A percentile compares a stretch with the other conserved stretches of the same genome.
Evolutionary conservation across 176 grass and related monocot genomes (phyloP).

Genomic region (Phragmites australis): DNA sequence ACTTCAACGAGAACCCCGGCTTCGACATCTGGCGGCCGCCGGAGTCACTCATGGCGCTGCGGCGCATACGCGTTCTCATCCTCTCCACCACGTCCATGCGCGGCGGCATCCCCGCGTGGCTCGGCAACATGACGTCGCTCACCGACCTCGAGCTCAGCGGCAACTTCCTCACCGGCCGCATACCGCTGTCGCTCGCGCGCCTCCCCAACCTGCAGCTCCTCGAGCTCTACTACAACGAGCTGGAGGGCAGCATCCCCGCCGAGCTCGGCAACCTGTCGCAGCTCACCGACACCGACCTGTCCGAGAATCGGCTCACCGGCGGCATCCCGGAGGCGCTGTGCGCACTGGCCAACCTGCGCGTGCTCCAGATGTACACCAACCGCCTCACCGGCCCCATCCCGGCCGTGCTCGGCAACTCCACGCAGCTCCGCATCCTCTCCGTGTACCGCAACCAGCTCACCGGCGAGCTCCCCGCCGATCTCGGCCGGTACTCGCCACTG

Average conservation of each 20-base stretch:
- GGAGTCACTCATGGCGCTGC: constrained; percentile 47
- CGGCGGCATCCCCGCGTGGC: constrained; percentile 67
- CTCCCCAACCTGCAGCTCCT: constrained; percentile 57
- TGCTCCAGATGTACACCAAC: constrained; percentile 83
- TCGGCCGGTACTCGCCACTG: constrained; percentile 63
- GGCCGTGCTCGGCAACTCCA: constrained; percentile 71
- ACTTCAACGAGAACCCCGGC: constrained; percentile 87
- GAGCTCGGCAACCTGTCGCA: constrained; percentile 77
- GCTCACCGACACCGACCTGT: constrained; percentile 79
- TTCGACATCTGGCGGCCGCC: constrained; percentile 70
- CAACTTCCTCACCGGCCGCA: constrained; percentile 60
- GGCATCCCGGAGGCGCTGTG: constrained; percentile 61
- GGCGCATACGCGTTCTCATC: constrained; percentile 61
- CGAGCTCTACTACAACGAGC: constrained; percentile 92
- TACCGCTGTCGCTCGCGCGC: constrained; percentile 52
- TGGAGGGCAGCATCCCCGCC: constrained; percentile 53
- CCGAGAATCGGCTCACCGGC: constrained; percentile 71
- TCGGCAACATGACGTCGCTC: constrained; percentile 94
- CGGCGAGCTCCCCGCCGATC: constrained; percentile 62
- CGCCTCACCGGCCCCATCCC: constrained; percentile 66
- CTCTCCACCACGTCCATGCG: constrained; percentile 72
- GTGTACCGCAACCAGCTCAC: constrained; percentile 84
- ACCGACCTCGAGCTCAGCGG: constrained; percentile 83
- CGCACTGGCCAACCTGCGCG: constrained; percentile 49
- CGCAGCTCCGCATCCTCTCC: constrained; percentile 63